Evolutionary conservation across 2,329 filamentous ascomycete species (phyloP), one percentile per base, ranked within the genome.

Genomic region (Coniochaeta prunicola): DNA sequence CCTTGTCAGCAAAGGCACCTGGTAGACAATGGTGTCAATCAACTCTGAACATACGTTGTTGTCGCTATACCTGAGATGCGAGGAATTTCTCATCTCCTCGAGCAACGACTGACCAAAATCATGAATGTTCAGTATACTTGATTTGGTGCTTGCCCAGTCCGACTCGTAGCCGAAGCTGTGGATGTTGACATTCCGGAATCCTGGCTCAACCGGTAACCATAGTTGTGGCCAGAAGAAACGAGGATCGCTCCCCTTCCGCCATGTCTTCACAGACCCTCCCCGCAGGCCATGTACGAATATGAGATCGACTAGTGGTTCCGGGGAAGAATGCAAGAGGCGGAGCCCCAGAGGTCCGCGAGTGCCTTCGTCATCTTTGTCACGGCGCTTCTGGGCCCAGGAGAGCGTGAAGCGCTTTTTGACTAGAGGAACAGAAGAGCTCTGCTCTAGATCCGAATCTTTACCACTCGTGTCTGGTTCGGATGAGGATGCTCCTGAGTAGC

Each of bases 241-340:
- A 1, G 63, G 64, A 42, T 72, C 64, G 3, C 60, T 38, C 1
- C 65, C 60, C 56, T 73, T 71, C 2, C 66, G 64, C 74, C 75
- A 77, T 57, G 74, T 76, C 58, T 71, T 70, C 0, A 66, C 64
- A 6, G 73, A 73, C 13, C 64, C 65, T 0, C 74, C 73, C 3
- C 72, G 67, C 3, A 77, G 64, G 1, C 73, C 73, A 61, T 76
- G 74, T 3, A 77, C 68, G 54, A 76, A 77, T 28, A 74, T 63
- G 1, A 76, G 61, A 40, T 76, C 71, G 10, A 73, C 60, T 6
- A 69, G 57, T 1, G 71, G 66, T 34, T 71, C 64, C 0, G 66
- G 59, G 1, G 69, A 63, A 2, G 58, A 58, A 36, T 65, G 60
- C 7, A 69, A 48, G 2, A 69, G 53, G 10, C 59, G 61, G 10